Conservation (phyloP, 1,284 basidiomycete genomes). For the Cryptococcus wingfieldii region DNA sequence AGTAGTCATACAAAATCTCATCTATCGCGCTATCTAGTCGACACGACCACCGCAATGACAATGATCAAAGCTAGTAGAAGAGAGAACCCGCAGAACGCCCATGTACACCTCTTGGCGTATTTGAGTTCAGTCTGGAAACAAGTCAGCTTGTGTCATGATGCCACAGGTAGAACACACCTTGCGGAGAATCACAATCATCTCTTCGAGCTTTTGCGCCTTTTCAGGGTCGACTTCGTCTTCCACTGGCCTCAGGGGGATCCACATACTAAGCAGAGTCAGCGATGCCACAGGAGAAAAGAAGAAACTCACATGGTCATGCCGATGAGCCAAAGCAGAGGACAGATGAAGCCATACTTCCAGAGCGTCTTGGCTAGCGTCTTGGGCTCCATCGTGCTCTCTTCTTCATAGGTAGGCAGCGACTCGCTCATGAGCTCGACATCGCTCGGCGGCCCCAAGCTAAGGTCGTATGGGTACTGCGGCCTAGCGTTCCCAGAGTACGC, state of each 20-base stretch:
- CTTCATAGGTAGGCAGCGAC: conserved; percentile 23
- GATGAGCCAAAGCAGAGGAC: too few relatives aligned
- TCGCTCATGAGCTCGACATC: conserved; percentile 8
- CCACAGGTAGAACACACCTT: conserved; percentile 20
- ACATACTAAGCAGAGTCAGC: too few relatives aligned
- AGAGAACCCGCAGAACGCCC: conserved; percentile 19
- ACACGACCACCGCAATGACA: conserved; percentile 11
- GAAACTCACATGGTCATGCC: too few relatives aligned
- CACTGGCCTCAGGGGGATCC: not conserved
- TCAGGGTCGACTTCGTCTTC: conserved; percentile 21
- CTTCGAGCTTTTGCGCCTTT: too few relatives aligned
- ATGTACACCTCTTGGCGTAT: conserved; percentile 39
- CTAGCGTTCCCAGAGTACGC: not conserved
- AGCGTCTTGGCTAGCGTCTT: too few relatives aligned
- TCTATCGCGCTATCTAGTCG: not conserved
- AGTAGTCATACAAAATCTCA: too few relatives aligned
- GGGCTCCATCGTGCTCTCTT: too few relatives aligned
- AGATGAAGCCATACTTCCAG: too few relatives aligned
- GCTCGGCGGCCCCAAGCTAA: not conserved
- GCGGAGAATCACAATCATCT: conserved; percentile 21
- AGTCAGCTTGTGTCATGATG: not conserved
- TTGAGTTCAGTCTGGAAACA: conserved; percentile 37
- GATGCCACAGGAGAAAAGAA: too few relatives aligned
- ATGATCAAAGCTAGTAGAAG: conserved; percentile 14
- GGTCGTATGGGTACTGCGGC: not conserved